Percentiles rank a stretch among this genome's conserved stretches.
phyloP scores from a whole-genome alignment of 306 rosid genomes.

The Acacia acuminata region DNA sequence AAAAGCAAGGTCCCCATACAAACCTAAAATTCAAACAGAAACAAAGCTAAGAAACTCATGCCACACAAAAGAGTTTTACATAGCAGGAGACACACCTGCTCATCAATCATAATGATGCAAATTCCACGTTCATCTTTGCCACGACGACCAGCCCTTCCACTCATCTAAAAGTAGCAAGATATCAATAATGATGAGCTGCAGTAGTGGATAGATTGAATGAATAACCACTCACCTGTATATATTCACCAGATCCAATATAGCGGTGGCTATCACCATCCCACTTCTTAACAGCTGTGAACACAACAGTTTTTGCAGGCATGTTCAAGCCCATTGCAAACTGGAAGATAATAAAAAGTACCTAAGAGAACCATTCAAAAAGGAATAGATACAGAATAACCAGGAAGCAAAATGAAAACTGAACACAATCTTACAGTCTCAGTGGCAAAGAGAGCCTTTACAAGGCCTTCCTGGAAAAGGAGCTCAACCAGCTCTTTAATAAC shows the following conservation, averaged over 20 bases:
- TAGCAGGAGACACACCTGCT: slow-evolving; percentile 62
- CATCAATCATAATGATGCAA: slow-evolving; percentile 96
- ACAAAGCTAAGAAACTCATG: slow-evolving; percentile 12
- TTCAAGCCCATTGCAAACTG: slow-evolving; percentile 99
- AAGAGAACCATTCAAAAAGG: slow-evolving; percentile 18
- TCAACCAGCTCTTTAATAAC: slow-evolving; percentile 95
- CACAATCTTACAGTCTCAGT: slow-evolving; percentile 82
- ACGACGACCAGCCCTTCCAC: slow-evolving; percentile 99
- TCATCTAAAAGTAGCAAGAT: slow-evolving; percentile 64
- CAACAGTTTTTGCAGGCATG: slow-evolving; percentile 99
- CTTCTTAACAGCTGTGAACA: slow-evolving; percentile 92
- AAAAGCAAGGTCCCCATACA: background rate
- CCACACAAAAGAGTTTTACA: slow-evolving; percentile 12
- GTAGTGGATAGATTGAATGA: slow-evolving; percentile 14
- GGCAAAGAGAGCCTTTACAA: slow-evolving; percentile 97
- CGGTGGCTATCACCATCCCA: slow-evolving; percentile 99
- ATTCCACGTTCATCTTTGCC: slow-evolving; percentile 98
- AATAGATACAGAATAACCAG: slow-evolving; percentile 26
- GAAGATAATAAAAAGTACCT: slow-evolving; percentile 28
- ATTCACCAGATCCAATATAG: slow-evolving; percentile 96
- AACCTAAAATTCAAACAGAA: background rate
- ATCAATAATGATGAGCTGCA: slow-evolving; percentile 7
- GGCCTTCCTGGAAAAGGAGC: slow-evolving; percentile 98
- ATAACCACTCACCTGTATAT: slow-evolving; percentile 78
- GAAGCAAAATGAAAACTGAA: slow-evolving; percentile 24